Percentiles rank a stretch among this genome's conserved stretches.
Conservation (phyloP, 2,329 filamentous ascomycete species). For the Xylaria sp. region DNA sequence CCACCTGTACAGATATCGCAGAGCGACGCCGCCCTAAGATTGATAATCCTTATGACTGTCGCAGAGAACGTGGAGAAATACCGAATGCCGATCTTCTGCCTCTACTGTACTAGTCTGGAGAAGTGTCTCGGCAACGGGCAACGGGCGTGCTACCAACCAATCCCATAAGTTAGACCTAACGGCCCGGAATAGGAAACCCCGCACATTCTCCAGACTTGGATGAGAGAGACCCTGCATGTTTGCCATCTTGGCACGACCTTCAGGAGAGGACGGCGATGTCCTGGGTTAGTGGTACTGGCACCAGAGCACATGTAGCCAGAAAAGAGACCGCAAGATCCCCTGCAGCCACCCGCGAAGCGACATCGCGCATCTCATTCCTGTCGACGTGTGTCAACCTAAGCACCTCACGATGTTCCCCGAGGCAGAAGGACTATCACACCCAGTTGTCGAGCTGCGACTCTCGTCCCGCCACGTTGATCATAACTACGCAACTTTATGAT, state of each 20-base stretch:
- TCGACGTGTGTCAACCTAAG: conserved; percentile 2
- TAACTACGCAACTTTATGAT: neutral
- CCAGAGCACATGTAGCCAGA: neutral
- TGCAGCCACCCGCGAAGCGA: neutral
- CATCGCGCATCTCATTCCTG: neutral
- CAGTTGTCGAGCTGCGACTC: conserved; percentile 1
- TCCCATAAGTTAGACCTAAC: neutral
- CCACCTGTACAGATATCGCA: neutral
- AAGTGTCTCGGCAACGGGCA: conserved; percentile 4
- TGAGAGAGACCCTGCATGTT: conserved; percentile 18
- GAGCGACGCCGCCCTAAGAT: conserved; percentile 31
- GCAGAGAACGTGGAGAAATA: conserved; percentile 19
- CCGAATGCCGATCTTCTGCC: conserved; percentile 23
- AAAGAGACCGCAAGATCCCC: neutral
- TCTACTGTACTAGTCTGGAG: neutral
- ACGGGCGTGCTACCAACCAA: neutral
- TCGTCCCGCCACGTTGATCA: conserved; percentile 10
- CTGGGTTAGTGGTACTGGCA: neutral
- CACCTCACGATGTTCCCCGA: neutral
- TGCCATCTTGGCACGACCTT: conserved; percentile 12
- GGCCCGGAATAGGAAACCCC: conserved; percentile 30
- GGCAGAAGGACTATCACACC: neutral
- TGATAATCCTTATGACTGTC: conserved; percentile 1
- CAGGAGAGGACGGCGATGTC: neutral
- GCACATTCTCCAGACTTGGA: conserved; percentile 24